Conservation (phyloP, 257 asterid genomes). For the Capsicum baccatum region DNA sequence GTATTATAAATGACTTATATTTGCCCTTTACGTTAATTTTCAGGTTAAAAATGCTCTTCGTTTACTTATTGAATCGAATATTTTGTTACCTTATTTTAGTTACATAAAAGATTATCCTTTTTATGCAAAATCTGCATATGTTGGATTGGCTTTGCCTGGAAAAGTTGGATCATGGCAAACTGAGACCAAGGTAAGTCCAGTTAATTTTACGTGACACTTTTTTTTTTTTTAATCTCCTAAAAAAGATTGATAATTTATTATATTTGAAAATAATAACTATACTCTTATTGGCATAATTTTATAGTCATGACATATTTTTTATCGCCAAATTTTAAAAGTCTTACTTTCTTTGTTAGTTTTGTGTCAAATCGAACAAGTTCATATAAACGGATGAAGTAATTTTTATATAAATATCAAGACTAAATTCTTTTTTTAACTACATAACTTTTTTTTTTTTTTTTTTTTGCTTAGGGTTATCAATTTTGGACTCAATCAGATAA, state of each 20-base stretch:
- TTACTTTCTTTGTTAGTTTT: neutral
- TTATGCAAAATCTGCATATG: constrained; percentile 51
- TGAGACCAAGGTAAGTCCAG: constrained; percentile 64
- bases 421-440: neutral
- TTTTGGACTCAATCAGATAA: constrained; percentile 31
- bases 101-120: constrained; percentile 34
- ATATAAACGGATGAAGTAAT: neutral
- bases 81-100: constrained; percentile 35
- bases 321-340: neutral
- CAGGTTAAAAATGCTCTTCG: neutral
- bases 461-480: constrained; percentile 32
- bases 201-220: neutral
- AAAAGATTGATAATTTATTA: neutral
- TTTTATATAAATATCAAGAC: neutral
- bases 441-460: neutral
- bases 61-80: neutral
- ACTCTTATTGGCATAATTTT: too few relatives aligned
- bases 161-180: constrained; percentile 71
- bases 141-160: constrained; percentile 70
- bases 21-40: neutral
- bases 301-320: too few relatives aligned
- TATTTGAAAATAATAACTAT: neutral
- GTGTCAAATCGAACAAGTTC: neutral
- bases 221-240: neutral
- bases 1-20: neutral